Evolutionary conservation across 306 rosid genomes (phyloP).

Genomic region (Ceratonia siliqua): DNA sequence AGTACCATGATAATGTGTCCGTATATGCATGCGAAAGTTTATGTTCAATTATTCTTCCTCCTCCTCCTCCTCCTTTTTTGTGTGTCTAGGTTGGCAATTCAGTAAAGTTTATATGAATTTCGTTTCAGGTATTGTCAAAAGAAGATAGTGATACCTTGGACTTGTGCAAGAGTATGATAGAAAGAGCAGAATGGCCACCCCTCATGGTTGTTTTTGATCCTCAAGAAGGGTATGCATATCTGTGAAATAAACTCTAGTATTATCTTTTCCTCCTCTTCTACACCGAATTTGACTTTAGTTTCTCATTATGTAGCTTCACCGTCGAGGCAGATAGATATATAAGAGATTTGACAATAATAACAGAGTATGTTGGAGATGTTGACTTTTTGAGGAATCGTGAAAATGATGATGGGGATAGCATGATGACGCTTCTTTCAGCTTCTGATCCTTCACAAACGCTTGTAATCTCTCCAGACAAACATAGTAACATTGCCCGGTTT

Average conservation of each 20-base stretch:
- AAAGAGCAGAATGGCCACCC: conserved; percentile 92
- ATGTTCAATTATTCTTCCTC: not conserved
- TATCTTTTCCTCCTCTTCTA: not conserved
- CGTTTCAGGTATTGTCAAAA: conserved; percentile 62
- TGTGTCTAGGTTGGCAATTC: conserved; percentile 10
- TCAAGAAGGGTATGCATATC: conserved; percentile 69
- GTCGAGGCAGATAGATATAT: conserved; percentile 86
- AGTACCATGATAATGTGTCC: not conserved
- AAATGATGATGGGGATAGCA: conserved; percentile 91
- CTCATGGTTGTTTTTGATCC: conserved; percentile 96
- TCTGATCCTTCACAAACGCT: conserved; percentile 66
- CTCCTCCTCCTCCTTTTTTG: not conserved
- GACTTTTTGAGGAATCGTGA: conserved; percentile 83
- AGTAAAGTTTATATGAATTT: conserved; percentile 11
- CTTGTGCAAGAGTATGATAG: conserved; percentile 80
- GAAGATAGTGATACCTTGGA: conserved; percentile 76
- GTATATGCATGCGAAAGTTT: not conserved
- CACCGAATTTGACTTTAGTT: not conserved
- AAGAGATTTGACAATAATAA: conserved; percentile 84
- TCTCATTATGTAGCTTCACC: conserved; percentile 63
- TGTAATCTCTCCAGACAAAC: conserved; percentile 89
- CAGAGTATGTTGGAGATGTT: conserved; percentile 96
- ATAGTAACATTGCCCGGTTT: conserved; percentile 87
- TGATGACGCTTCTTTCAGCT: conserved; percentile 89
- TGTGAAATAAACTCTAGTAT: not conserved